These are phyloP conservation scores for Wickerhamomyces queroliae DNA, from an alignment of 805 yeast species.

Conservation along the genomic window DNA sequence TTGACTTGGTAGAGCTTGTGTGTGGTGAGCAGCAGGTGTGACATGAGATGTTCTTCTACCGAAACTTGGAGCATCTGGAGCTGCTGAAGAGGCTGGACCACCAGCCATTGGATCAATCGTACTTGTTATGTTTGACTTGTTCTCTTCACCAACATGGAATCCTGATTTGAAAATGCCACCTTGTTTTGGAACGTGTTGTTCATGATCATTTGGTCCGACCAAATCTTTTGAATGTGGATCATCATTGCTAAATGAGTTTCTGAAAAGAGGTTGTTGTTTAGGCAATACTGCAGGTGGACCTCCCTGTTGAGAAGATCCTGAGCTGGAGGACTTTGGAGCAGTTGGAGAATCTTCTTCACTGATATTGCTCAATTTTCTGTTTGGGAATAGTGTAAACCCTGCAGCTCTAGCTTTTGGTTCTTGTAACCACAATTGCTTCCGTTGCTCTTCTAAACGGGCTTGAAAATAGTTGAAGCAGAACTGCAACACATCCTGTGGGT, in stretches of 20 bases:
- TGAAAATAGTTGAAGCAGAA: conserved; percentile 73
- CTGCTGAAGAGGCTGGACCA: neutral
- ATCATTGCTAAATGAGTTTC: conserved; percentile 56
- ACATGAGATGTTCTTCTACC: conserved; percentile 1
- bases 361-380: conserved; percentile 26
- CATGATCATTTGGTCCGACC: conserved; percentile 11
- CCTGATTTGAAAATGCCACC: conserved; percentile 17
- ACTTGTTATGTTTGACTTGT: conserved; percentile 8
- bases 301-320: conserved; percentile 1
- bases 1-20: neutral
- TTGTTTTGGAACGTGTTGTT: conserved; percentile 15
- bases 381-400: conserved; percentile 42
- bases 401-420: conserved; percentile 42
- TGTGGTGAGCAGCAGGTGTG: neutral
- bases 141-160: conserved; percentile 19
- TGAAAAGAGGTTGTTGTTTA: conserved; percentile 41
- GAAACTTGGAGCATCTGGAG: neutral
- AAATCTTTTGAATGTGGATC: conserved; percentile 52
- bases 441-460: conserved; percentile 53
- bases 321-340: conserved; percentile 5
- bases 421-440: conserved; percentile 45
- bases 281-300: conserved; percentile 11
- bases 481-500: conserved; percentile 67
- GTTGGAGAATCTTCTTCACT: conserved; percentile 15
- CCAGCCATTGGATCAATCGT: conserved; percentile 19